A percentile compares a stretch with the other conserved stretches of the same genome.
Evolutionary conservation across 306 rosid genomes (phyloP).

Genomic region (Ceratonia siliqua): DNA sequence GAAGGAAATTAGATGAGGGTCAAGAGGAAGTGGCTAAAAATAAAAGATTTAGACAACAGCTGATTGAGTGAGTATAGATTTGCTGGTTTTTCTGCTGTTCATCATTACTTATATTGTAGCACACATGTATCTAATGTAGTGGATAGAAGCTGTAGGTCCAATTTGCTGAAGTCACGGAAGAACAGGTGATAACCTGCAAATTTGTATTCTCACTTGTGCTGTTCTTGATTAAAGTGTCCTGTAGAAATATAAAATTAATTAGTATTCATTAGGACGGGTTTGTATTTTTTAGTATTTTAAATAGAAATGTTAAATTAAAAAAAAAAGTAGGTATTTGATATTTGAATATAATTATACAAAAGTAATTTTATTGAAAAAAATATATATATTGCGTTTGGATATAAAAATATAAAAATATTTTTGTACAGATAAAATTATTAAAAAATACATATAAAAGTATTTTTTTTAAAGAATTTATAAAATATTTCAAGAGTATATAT

Average conservation of each 20-base stretch:
- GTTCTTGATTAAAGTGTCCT: neutral
- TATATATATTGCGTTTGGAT: too few species aligned
- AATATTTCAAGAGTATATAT: too few species aligned
- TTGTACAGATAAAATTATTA: too few species aligned
- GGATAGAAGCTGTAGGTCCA: neutral
- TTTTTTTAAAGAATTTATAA: too few species aligned
- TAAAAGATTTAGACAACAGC: slow-evolving; percentile 53
- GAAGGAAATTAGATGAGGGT: slow-evolving; percentile 59
- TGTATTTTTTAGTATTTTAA: too few species aligned
- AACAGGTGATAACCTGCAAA: neutral
- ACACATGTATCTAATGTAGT: neutral
- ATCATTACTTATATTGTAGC: slow-evolving; percentile 16
- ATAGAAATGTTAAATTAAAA: too few species aligned
- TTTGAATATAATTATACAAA: too few species aligned
- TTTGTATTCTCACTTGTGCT: neutral
- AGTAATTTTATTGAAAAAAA: too few species aligned
- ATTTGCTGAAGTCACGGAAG: neutral
- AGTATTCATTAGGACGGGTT: too few species aligned
- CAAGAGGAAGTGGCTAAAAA: slow-evolving; percentile 39
- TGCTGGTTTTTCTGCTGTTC: neutral
- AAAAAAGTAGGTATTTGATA: too few species aligned
- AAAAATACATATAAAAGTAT: too few species aligned
- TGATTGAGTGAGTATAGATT: slow-evolving; percentile 38
- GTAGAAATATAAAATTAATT: neutral
- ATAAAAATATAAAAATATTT: too few species aligned